Conservation (phyloP, 225 moss, liverwort and hornwort species). For the Takakia lepidozioides region DNA sequence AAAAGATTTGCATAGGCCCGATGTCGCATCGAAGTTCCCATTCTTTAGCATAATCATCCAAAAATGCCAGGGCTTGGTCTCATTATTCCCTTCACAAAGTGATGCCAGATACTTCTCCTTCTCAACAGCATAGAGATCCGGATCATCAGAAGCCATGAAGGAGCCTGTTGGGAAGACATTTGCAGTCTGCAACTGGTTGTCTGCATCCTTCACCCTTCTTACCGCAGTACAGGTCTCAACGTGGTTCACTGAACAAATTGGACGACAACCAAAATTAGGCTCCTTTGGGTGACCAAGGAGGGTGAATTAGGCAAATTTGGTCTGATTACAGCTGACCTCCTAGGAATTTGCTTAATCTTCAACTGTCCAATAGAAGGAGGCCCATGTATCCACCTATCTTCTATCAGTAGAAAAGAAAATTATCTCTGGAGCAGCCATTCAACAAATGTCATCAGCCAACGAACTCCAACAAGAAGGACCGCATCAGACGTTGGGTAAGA, state of each 20-base stretch:
- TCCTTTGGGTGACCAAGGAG: no score
- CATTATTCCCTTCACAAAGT: conserved; percentile 26
- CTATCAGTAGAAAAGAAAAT: neutral
- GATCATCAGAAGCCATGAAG: conserved; percentile 30
- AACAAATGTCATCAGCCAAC: no score
- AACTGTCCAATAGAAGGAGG: no score
- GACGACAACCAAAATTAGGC: no score
- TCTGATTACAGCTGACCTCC: no score
- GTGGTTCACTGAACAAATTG: no score
- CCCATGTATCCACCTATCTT: no score
- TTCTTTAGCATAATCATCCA: conserved; percentile 99
- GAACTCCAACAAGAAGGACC: neutral
- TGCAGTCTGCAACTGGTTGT: conserved; percentile 53
- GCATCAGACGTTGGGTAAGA: neutral
- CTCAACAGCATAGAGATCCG: conserved; percentile 65
- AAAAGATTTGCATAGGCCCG: conserved; percentile 51
- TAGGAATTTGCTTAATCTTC: no score
- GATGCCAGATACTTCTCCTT: conserved; percentile 76
- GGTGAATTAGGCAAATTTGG: no score
- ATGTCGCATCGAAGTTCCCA: conserved; percentile 62
- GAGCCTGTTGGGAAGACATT: conserved; percentile 46
- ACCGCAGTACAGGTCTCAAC: conserved; percentile 25
- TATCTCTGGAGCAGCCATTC: no score
- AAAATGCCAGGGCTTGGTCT: conserved; percentile 51
- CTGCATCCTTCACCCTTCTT: conserved; percentile 36